Percentiles rank a stretch among this genome's conserved stretches.
phyloP scores from a whole-genome alignment of 768 basidiomycete genomes.

The Cyclocybe cylindracea region DNA sequence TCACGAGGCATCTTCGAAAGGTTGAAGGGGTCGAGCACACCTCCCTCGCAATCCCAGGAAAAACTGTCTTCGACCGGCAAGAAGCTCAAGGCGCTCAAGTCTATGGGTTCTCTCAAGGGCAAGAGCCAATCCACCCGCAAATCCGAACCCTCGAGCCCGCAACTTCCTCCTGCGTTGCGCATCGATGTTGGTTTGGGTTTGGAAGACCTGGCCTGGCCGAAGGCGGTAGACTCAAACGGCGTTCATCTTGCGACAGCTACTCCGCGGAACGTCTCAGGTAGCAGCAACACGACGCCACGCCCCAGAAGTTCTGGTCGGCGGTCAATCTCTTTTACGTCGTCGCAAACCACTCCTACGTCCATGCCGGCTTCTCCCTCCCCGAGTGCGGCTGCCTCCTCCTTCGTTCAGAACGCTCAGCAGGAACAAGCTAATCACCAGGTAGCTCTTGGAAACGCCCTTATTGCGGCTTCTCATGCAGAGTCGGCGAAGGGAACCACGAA shows the following conservation, averaged over 20 bases:
- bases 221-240: conserved; percentile 21
- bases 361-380: conserved; percentile 54
- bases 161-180: conserved; percentile 51
- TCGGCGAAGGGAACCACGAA: conserved; percentile 88
- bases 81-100: conserved; percentile 72
- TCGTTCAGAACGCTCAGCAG: conserved; percentile 20
- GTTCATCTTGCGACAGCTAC: conserved; percentile 22
- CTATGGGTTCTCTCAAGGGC: conserved; percentile 79
- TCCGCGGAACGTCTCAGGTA: conserved; percentile 33
- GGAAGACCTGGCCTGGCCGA: conserved; percentile 55
- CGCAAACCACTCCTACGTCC: conserved; percentile 38
- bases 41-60: conserved; percentile 44
- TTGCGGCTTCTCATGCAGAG: conserved; percentile 94
- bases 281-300: conserved; percentile 28
- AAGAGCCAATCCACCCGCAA: conserved; percentile 40
- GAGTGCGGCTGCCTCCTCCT: conserved; percentile 40
- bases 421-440: conserved; percentile 55
- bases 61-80: conserved; percentile 37
- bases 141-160: conserved; percentile 48
- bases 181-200: conserved; percentile 61
- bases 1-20: conserved; percentile 70
- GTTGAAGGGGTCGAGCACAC: conserved; percentile 49
- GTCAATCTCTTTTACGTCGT: conserved; percentile 70
- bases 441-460: conserved; percentile 84
- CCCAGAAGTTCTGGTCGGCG: conserved; percentile 60